Percentiles rank a stretch among this genome's conserved stretches.
phyloP scores from a whole-genome alignment of 2,329 filamentous ascomycete species.

The Rhynchosporium agropyri region DNA sequence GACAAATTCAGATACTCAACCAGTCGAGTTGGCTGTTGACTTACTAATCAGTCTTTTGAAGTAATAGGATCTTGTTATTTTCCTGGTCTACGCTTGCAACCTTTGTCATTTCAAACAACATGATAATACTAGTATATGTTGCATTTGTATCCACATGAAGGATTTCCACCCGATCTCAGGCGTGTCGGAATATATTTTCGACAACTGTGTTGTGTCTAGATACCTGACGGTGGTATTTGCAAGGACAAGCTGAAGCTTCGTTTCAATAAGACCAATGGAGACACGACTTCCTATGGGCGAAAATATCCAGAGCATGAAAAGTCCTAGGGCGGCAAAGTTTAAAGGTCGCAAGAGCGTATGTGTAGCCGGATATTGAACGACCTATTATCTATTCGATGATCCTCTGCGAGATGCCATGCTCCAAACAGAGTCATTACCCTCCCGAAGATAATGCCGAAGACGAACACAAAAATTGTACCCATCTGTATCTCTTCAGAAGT shows the following conservation, averaged over 20 bases:
- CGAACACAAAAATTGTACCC: slow-evolving; percentile 11
- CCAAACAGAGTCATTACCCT: slow-evolving; percentile 19
- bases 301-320: slow-evolving; percentile 27
- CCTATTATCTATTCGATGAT: slow-evolving; percentile 29
- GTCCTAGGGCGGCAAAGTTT: slow-evolving; percentile 19
- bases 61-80: slow-evolving; percentile 22
- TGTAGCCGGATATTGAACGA: slow-evolving; percentile 16
- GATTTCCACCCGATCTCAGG: not conserved
- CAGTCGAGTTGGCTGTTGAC: not conserved
- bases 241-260: not conserved
- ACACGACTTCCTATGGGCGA: slow-evolving; percentile 30
- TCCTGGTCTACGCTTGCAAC: slow-evolving; percentile 18
- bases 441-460: slow-evolving; percentile 27
- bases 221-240: slow-evolving; percentile 2
- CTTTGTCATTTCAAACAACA: slow-evolving; percentile 6
- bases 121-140: not conserved
- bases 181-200: slow-evolving; percentile 10
- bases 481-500: not conserved
- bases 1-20: not conserved
- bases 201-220: slow-evolving; percentile 2
- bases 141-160: not conserved
- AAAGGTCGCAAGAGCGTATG: slow-evolving; percentile 13
- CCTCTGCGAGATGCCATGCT: slow-evolving; percentile 25
- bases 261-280: slow-evolving; percentile 2
- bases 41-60: not conserved